Evolutionary conservation across 192 early-diverging fungal genomes (phyloP).

Genomic region (Podochytrium sp.): DNA sequence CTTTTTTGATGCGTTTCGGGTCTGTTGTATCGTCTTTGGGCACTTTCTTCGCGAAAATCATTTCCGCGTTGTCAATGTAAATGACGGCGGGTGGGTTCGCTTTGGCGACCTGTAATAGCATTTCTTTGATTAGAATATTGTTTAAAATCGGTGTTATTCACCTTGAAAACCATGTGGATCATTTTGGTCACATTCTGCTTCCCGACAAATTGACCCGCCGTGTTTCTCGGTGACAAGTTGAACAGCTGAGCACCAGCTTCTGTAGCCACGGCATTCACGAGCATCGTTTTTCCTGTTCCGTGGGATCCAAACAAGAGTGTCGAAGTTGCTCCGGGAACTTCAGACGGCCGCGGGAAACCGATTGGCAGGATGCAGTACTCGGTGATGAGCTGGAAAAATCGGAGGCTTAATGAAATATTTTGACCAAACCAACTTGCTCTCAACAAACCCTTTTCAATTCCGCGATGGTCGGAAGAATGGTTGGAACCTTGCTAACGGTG

Average conservation of each 20-base stretch:
- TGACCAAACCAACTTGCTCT: conserved; percentile 11
- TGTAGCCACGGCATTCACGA: conserved; percentile 60
- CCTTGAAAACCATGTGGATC: conserved; percentile 71
- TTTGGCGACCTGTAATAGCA: conserved; percentile 48
- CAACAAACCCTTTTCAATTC: conserved; percentile 57
- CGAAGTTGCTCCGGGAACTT: conserved; percentile 48
- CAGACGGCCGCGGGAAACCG: conserved; percentile 37
- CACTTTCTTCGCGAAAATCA: conserved; percentile 68
- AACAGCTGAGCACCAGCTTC: conserved; percentile 59
- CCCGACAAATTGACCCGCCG: conserved; percentile 61
- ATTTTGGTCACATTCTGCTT: conserved; percentile 57
- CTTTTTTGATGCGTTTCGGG: conserved; percentile 68
- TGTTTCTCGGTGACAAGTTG: conserved; percentile 61
- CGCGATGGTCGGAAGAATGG: conserved; percentile 52
- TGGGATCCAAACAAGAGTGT: conserved; percentile 54
- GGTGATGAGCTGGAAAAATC: conserved; percentile 38
- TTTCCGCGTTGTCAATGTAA: conserved; percentile 62
- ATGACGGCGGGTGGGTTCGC: conserved; percentile 60
- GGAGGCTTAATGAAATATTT: background rate
- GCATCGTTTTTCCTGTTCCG: conserved; percentile 61
- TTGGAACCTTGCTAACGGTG: conserved; percentile 39
- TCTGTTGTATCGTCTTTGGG: conserved; percentile 67
- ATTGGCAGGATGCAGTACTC: conserved; percentile 63
- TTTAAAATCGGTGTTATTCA: background rate
- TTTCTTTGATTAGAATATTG: background rate